Percentiles rank a stretch among this genome's conserved stretches.
Conservation (phyloP, 768 basidiomycete genomes). For the Psilocybe sp. region DNA sequence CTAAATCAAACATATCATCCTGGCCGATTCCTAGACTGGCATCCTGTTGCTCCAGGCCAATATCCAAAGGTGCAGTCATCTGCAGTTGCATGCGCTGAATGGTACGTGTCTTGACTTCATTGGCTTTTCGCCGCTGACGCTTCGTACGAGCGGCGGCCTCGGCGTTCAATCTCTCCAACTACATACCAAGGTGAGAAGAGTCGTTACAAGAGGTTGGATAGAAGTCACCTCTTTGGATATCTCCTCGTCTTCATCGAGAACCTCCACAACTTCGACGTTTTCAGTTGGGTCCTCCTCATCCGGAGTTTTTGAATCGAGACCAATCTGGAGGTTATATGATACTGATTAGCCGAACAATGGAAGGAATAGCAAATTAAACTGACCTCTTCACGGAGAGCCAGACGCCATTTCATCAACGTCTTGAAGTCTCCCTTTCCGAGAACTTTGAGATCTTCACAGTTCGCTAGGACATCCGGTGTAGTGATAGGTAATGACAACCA, state of each 20-base stretch:
- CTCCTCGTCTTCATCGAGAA: constrained; percentile 83
- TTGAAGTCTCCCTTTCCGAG: constrained; percentile 99
- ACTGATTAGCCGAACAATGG: not conserved
- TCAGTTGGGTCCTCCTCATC: constrained; percentile 77
- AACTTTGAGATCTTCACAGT: constrained; percentile 91
- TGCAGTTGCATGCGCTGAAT: constrained; percentile 94
- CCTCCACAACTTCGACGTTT: constrained; percentile 58
- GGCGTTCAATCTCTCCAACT: constrained; percentile 83
- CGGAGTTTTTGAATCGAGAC: constrained; percentile 78
- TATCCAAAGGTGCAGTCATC: constrained; percentile 97
- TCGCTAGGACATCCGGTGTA: constrained; percentile 75
- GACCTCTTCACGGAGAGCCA: constrained; percentile 85
- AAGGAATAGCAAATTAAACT: constrained; percentile 13
- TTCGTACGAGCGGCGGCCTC: constrained; percentile 74
- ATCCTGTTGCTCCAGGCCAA: constrained; percentile 85
- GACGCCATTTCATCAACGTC: constrained; percentile 85
- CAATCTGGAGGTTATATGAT: constrained; percentile 47
- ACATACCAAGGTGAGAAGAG: constrained; percentile 11
- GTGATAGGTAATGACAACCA: constrained; percentile 76
- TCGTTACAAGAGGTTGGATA: not conserved
- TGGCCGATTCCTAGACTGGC: constrained; percentile 69
- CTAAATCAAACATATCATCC: constrained; percentile 88
- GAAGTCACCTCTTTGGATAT: constrained; percentile 79
- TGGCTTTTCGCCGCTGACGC: constrained; percentile 78
- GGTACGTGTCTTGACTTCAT: constrained; percentile 84